A percentile compares a stretch with the other conserved stretches of the same genome.
Conservation (phyloP, 1,284 basidiomycete species). For the Neonothopanus nambi region DNA sequence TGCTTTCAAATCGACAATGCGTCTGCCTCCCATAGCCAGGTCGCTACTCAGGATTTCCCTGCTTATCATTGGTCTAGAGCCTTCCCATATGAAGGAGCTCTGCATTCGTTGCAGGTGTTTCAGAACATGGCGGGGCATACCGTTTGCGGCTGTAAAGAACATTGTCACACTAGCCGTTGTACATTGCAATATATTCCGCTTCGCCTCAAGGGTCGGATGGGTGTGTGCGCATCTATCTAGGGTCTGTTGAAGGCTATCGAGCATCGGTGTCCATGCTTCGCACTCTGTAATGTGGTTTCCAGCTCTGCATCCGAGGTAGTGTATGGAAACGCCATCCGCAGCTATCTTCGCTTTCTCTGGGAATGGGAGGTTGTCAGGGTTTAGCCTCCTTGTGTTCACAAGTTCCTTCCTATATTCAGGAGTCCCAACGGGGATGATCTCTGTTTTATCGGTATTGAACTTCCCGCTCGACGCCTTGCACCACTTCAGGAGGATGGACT, state of each 20-base stretch:
- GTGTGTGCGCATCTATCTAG: not conserved
- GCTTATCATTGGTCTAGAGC: too few relatives aligned
- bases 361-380: conserved; percentile 22
- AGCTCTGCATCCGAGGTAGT: not conserved
- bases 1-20: conserved; percentile 9
- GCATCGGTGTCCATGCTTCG: conserved; percentile 20
- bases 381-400: not conserved
- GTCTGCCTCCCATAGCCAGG: not conserved
- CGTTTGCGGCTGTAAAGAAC: not conserved
- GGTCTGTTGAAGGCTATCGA: conserved; percentile 2
- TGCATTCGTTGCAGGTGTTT: not conserved
- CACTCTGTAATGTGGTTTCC: conserved; percentile 8
- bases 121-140: conserved; percentile 1
- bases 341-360: conserved; percentile 19
- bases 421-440: conserved; percentile 32
- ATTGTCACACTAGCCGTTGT: not conserved
- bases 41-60: not conserved
- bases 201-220: not conserved
- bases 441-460: conserved; percentile 36
- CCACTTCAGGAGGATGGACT: conserved; percentile 26
- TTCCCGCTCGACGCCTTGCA: conserved; percentile 32
- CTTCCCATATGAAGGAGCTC: not conserved
- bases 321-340: not conserved
- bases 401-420: conserved; percentile 11
- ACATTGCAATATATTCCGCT: not conserved